A percentile compares a stretch with the other conserved stretches of the same genome.
These are phyloP conservation scores for Xylaria acuta DNA, from an alignment of 495 filamentous ascomycete genomes.

Conservation along the genomic window DNA sequence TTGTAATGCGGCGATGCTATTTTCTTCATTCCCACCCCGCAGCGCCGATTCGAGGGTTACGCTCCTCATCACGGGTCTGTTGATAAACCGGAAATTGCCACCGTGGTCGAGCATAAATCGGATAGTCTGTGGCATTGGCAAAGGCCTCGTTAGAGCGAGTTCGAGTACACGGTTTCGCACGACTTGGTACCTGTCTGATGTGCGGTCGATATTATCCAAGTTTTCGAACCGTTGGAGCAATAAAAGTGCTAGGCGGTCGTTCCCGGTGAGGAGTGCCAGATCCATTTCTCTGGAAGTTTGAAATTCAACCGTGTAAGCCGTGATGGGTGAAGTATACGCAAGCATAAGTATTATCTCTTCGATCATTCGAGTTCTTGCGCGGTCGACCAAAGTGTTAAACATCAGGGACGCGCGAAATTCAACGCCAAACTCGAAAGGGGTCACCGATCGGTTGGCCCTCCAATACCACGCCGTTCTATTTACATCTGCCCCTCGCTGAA, in stretches of 20 bases:
- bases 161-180: background rate
- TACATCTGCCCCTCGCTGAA: slow-evolving; percentile 4
- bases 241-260: background rate
- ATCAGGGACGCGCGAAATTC: background rate
- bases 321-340: background rate
- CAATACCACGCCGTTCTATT: rapidly evolving
- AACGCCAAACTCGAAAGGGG: background rate
- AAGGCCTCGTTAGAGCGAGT: background rate
- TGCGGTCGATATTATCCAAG: background rate
- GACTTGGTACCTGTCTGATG: background rate
- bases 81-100: background rate
- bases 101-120: background rate
- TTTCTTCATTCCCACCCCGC: background rate
- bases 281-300: background rate
- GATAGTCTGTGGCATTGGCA: background rate
- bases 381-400: background rate
- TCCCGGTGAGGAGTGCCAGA: rapidly evolving
- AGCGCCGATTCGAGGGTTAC: background rate
- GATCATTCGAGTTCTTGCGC: background rate
- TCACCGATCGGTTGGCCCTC: background rate
- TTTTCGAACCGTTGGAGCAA: background rate
- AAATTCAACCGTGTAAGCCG: background rate
- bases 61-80: background rate
- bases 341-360: background rate
- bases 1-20: background rate